Evolutionary conservation across 2,329 filamentous ascomycete species (phyloP).

Genomic region (Epichloe sibirici): DNA sequence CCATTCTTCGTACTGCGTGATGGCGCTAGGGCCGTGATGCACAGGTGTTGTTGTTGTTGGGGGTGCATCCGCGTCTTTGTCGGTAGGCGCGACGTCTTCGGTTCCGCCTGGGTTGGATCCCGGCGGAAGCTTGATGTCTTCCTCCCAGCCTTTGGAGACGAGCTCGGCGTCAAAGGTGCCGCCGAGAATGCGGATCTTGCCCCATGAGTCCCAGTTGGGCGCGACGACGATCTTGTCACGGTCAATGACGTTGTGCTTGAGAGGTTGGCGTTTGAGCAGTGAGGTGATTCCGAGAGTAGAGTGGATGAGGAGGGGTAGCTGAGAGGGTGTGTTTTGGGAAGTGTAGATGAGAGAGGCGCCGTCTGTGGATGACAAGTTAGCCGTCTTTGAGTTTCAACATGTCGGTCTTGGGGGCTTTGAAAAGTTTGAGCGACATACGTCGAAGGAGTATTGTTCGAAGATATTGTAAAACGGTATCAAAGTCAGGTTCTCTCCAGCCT

Average conservation of each 20-base stretch:
- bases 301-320: conserved; percentile 69
- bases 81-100: conserved; percentile 13
- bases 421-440: conserved; percentile 41
- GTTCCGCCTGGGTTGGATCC: conserved; percentile 13
- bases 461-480: conserved; percentile 91
- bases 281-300: conserved; percentile 79
- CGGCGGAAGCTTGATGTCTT: conserved; percentile 56
- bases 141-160: conserved; percentile 73
- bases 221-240: conserved; percentile 90
- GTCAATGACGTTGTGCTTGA: conserved; percentile 87
- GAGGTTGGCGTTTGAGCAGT: conserved; percentile 61
- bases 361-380: conserved; percentile 34
- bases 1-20: conserved; percentile 64
- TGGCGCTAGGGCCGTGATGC: conserved; percentile 34
- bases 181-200: conserved; percentile 83
- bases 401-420: too few species aligned
- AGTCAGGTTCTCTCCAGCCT: conserved; percentile 91
- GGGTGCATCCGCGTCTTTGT: conserved; percentile 11
- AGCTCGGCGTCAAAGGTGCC: conserved; percentile 88
- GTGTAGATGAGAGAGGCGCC: conserved; percentile 80
- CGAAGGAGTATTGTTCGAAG: conserved; percentile 80
- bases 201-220: conserved; percentile 97
- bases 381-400: too few species aligned
- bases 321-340: conserved; percentile 61
- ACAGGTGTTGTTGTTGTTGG: neutral